phyloP scores from a whole-genome alignment of 108 stramenopile genomes.

The Skeletonema grethae region DNA sequence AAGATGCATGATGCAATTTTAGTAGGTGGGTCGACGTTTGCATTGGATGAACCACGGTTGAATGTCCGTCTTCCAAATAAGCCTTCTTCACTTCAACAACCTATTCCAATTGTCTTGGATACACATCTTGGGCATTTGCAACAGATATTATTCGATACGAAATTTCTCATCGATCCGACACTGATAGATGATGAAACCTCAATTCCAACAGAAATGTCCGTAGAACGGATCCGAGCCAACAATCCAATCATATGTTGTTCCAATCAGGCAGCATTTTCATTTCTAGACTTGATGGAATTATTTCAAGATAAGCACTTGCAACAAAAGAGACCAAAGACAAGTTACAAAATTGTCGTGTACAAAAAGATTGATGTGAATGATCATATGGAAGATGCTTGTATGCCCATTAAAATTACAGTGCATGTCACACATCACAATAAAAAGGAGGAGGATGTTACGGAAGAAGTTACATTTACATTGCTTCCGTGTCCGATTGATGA shows the following conservation, averaged over 20 bases:
- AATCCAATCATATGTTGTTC: constrained; percentile 50
- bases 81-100: constrained; percentile 39
- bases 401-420: constrained; percentile 38
- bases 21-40: constrained; percentile 73
- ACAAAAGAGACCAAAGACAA: constrained; percentile 12
- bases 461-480: constrained; percentile 46
- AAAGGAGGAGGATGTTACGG: constrained; percentile 1
- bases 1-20: constrained; percentile 80
- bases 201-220: constrained; percentile 33
- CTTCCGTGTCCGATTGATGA: constrained; percentile 52
- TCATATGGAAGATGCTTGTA: constrained; percentile 9
- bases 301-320: constrained; percentile 24
- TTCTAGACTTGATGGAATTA: constrained; percentile 30
- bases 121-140: constrained; percentile 56
- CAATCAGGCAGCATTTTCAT: constrained; percentile 21
- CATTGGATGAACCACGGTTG: constrained; percentile 71
- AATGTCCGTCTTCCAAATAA: constrained; percentile 56
- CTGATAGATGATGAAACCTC: neutral
- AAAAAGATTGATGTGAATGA: constrained; percentile 29
- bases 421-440: constrained; percentile 16
- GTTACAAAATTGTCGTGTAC: constrained; percentile 28
- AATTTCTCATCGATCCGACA: neutral
- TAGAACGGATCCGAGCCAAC: constrained; percentile 22
- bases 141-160: constrained; percentile 19
- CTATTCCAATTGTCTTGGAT: constrained; percentile 75